A percentile compares a stretch with the other conserved stretches of the same genome.
Conservation (phyloP, 768 basidiomycete species). For the Agaricus sinodeliciosus region DNA sequence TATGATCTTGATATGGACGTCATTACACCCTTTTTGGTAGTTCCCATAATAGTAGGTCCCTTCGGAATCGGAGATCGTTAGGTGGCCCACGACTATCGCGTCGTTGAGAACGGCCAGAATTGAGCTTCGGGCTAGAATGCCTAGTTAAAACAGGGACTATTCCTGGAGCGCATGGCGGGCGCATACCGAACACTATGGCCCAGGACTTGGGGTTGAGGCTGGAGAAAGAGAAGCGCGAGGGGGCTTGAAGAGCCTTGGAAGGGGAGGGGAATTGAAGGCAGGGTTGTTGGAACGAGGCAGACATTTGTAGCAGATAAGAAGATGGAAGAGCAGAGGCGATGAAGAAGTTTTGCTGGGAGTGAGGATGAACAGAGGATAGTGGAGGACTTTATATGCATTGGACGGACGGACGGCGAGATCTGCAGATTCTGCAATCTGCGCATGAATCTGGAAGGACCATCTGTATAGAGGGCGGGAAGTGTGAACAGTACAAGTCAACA, state of each 20-base stretch:
- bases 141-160: background rate
- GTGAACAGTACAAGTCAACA: slow-evolving; percentile 20
- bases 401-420: slow-evolving; percentile 7
- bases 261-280: slow-evolving; percentile 38
- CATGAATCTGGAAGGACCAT: slow-evolving; percentile 7
- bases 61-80: slow-evolving; percentile 56
- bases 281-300: slow-evolving; percentile 26
- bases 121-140: slow-evolving; percentile 46
- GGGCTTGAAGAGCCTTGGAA: slow-evolving; percentile 35
- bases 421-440: slow-evolving; percentile 8
- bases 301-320: slow-evolving; percentile 21
- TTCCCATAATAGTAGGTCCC: slow-evolving; percentile 55
- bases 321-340: background rate
- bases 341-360: background rate
- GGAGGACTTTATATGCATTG: slow-evolving; percentile 9
- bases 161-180: slow-evolving; percentile 1
- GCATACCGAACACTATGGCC: slow-evolving; percentile 43
- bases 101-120: slow-evolving; percentile 52
- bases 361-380: slow-evolving; percentile 8
- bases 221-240: slow-evolving; percentile 38
- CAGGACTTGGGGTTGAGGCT: slow-evolving; percentile 42
- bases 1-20: slow-evolving; percentile 49
- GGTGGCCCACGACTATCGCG: slow-evolving; percentile 51
- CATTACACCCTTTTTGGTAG: slow-evolving; percentile 52
- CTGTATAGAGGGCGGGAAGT: slow-evolving; percentile 8